Base-by-base conservation (phyloP, 352 stramenopile species). In the Globisporangium abappressorium region DNA sequence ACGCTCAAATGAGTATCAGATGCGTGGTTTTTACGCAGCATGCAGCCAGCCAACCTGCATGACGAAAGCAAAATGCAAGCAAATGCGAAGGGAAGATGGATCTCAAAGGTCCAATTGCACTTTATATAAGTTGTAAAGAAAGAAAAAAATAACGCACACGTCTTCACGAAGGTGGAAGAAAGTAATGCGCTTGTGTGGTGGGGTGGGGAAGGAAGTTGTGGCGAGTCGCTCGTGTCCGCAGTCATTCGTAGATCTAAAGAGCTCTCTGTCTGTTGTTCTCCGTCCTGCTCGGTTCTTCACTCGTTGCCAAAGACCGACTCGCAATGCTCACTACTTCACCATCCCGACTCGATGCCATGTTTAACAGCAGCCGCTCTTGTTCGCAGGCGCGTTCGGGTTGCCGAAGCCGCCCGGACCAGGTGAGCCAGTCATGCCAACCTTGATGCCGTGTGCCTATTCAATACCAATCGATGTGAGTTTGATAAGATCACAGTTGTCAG, bases 341-440 rank as follows among this genome's bases (percentile, higher is more conserved):
- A 47, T 4, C 34, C 38, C 12, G 3, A 18, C 38, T 41, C 20
- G 24, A 26, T 41, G 43, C 28, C 26, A 46, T 30, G 22, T 43
- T 90, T 92, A 95, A 76, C 87, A 95, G 75, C 87, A 95, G 64
- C 87, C 87, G 51, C 74, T 76, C 66, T 89, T 79, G 64, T 78
- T 91, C 38, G 79, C 78, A 3, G 85, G 77, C 67, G 84, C 84
- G 62, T 81, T 91, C 68, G 83, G 74, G 78, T 90, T 91, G 61
- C 87, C 87, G 70, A 93, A 95, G 46, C 87, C 87, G 7, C 84
- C 85, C 46, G 85, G 87, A 11, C 84, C 85, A 15, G 84, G 82
- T 28, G 85, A 92, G 36, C 87, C 85, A 2, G 88, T 93, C 88
- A 95, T 94, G 66, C 88, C 88, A 58, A 95, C 86, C 79, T 95